Evolutionary conservation across 306 rosid genomes (phyloP).

Genomic region (Fagus crenata): DNA sequence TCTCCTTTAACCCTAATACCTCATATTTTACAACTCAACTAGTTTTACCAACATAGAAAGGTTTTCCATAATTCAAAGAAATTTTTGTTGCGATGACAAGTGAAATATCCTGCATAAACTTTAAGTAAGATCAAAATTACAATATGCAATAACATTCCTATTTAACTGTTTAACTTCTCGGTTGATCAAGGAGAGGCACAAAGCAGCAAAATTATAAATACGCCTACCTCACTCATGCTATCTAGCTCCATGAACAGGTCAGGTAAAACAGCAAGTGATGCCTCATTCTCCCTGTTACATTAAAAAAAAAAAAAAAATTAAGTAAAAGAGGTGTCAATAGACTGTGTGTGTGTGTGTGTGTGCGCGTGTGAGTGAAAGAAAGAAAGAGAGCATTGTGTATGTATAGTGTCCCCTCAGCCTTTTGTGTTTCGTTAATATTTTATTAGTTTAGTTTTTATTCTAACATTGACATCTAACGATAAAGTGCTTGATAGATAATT

Average conservation of each 20-base stretch:
- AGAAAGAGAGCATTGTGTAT: background rate
- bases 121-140: background rate
- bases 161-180: background rate
- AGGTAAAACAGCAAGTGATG: constrained; percentile 97
- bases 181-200: constrained; percentile 15
- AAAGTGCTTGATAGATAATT: background rate
- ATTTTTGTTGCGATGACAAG: background rate
- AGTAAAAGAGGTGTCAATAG: constrained; percentile 11
- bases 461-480: background rate
- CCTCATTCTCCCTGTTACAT: constrained; percentile 86
- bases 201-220: constrained; percentile 17
- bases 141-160: background rate
- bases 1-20: too few species aligned
- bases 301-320: constrained; percentile 11
- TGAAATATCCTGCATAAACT: background rate
- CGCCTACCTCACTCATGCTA: constrained; percentile 81
- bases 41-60: background rate
- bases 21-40: too few species aligned
- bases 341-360: background rate
- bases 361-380: background rate
- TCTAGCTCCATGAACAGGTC: constrained; percentile 90
- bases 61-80: background rate
- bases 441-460: background rate
- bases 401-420: background rate
- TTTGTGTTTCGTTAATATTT: background rate